These are phyloP conservation scores for Leccinum subrobustum DNA, from an alignment of 1,284 basidiomycete species.

Conservation along the genomic window DNA sequence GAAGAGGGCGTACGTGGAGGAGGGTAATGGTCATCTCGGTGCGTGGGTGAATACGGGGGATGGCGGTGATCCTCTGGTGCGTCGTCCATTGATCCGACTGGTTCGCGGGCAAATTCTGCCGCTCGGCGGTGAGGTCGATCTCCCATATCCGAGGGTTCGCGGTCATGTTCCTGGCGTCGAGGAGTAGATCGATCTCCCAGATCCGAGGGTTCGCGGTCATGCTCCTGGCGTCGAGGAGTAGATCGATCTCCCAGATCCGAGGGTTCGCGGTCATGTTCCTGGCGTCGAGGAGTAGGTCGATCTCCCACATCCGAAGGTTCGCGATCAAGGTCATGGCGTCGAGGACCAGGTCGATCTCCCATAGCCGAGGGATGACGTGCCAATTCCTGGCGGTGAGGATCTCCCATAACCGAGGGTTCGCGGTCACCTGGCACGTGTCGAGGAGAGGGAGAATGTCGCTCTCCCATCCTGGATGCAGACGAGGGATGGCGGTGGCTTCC, in stretches of 20 bases:
- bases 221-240: neutral
- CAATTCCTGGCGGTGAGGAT: neutral
- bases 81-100: constrained; percentile 5
- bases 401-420: neutral
- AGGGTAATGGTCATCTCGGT: constrained; percentile 1
- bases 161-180: neutral
- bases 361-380: neutral
- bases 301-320: too few relatives aligned
- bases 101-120: neutral
- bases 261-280: neutral
- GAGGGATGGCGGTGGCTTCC: neutral
- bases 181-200: neutral
- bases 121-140: neutral
- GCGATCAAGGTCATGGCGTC: neutral
- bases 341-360: neutral
- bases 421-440: neutral
- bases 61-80: constrained; percentile 9
- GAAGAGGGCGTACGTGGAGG: constrained; percentile 13
- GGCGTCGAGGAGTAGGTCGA: too few relatives aligned
- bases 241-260: neutral
- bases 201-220: constrained; percentile 12
- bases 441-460: neutral
- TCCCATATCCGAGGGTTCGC: constrained; percentile 10
- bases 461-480: neutral
- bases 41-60: constrained; percentile 18